Evolutionary conservation across 441 rosid genomes (phyloP).

Genomic region (California macrophylla): DNA sequence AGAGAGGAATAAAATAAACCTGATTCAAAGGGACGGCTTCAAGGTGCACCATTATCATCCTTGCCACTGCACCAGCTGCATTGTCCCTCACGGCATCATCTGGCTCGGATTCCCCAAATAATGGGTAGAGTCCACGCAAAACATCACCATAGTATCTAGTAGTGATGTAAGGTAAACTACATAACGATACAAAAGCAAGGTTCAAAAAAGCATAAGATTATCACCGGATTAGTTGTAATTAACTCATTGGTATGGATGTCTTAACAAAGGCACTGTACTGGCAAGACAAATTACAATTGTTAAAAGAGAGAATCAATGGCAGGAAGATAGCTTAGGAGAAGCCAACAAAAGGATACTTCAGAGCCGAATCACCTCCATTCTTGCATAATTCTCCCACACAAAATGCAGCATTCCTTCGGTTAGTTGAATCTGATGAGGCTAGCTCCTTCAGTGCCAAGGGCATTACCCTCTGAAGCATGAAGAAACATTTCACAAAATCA

Average conservation of each 20-base stretch:
- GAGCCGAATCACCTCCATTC: slow-evolving; percentile 75
- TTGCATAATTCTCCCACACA: slow-evolving; percentile 93
- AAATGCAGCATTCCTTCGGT: slow-evolving; percentile 97
- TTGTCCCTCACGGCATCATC: slow-evolving; percentile 94
- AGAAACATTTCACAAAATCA: slow-evolving; percentile 16
- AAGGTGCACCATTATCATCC: slow-evolving; percentile 90
- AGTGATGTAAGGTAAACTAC: slow-evolving; percentile 37
- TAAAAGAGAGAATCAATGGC: not conserved
- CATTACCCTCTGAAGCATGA: slow-evolving; percentile 65
- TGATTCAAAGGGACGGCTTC: slow-evolving; percentile 81
- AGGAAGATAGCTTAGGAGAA: slow-evolving; percentile 7
- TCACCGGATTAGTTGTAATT: not conserved
- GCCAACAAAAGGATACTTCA: slow-evolving; percentile 67
- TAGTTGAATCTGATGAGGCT: slow-evolving; percentile 73
- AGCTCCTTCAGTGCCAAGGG: slow-evolving; percentile 87
- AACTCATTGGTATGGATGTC: no score
- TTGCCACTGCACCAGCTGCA: slow-evolving; percentile 98
- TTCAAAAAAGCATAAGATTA: not conserved
- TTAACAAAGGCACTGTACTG: no score
- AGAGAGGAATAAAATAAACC: slow-evolving; percentile 27
- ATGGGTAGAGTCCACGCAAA: slow-evolving; percentile 61
- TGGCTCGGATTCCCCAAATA: slow-evolving; percentile 88
- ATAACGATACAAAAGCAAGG: not conserved
- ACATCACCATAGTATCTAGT: slow-evolving; percentile 68
- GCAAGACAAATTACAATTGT: slow-evolving; percentile 2